Evolutionary conservation across 352 stramenopile genomes (phyloP).

Genomic region (Pseudoperonospora humuli): DNA sequence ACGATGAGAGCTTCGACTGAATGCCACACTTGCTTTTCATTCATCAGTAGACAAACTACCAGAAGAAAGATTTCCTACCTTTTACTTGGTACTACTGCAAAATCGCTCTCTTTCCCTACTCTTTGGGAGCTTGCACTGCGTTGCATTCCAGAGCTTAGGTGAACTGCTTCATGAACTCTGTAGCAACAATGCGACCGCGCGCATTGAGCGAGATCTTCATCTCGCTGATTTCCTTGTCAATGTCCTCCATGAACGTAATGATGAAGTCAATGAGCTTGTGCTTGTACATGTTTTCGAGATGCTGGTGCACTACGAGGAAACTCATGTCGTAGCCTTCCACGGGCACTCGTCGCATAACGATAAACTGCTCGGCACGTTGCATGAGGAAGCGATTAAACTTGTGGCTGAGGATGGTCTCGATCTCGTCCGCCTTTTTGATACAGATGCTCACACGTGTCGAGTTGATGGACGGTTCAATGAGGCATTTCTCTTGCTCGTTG

Average conservation of each 20-base stretch:
- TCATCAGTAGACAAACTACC: neutral
- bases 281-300: constrained; percentile 94
- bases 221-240: constrained; percentile 96
- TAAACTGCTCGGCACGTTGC: constrained; percentile 93
- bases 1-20: too few relatives aligned
- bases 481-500: constrained; percentile 89
- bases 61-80: neutral
- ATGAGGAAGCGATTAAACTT: constrained; percentile 96
- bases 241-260: constrained; percentile 97
- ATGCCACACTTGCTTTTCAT: neutral
- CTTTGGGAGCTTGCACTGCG: neutral
- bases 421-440: constrained; percentile 94
- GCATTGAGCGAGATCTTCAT: constrained; percentile 97
- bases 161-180: constrained; percentile 94
- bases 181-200: constrained; percentile 88
- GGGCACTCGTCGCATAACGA: constrained; percentile 90
- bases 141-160: constrained; percentile 23
- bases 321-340: constrained; percentile 93
- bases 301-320: constrained; percentile 91
- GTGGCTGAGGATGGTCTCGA: constrained; percentile 90
- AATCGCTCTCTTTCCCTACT: neutral
- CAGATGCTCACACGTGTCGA: constrained; percentile 92
- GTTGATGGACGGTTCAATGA: constrained; percentile 94
- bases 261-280: constrained; percentile 97
- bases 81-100: neutral